A percentile compares a stretch with the other conserved stretches of the same genome.
Conservation (phyloP, 345 rosid genomes). For the Citrus maxima region DNA sequence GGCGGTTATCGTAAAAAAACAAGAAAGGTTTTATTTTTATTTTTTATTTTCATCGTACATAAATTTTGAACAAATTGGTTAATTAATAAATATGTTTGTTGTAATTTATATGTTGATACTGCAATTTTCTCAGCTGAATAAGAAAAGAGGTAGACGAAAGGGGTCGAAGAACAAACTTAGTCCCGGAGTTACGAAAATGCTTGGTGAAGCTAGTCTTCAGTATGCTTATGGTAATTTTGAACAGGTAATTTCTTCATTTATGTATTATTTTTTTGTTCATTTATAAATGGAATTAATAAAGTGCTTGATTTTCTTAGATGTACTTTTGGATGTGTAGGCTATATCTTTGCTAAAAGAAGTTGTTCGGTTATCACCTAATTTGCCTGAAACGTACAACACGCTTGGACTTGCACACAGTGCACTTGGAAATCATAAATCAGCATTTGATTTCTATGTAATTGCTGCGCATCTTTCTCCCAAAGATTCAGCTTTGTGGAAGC, state of each 20-base stretch:
- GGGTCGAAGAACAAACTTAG: constrained; percentile 61
- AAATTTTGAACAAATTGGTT: neutral
- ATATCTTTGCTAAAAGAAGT: constrained; percentile 59
- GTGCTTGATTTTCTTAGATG: neutral
- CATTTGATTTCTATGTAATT: constrained; percentile 60
- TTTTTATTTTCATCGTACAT: neutral
- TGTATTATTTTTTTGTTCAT: neutral
- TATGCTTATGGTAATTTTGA: constrained; percentile 56
- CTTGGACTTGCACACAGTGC: constrained; percentile 63
- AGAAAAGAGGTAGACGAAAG: constrained; percentile 65
- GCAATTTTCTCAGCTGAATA: constrained; percentile 32
- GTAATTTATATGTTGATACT: neutral
- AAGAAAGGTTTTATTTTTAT: constrained; percentile 45
- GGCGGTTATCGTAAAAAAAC: constrained; percentile 50
- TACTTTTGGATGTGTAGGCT: constrained; percentile 45
- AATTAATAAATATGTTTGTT: neutral
- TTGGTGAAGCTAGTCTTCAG: constrained; percentile 70
- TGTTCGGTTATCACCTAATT: constrained; percentile 61
- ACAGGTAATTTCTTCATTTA: constrained; percentile 42
- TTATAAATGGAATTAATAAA: neutral
- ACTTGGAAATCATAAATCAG: constrained; percentile 62
- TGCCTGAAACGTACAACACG: constrained; percentile 66
- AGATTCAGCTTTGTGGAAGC: constrained; percentile 72
- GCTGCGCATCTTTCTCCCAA: constrained; percentile 69
- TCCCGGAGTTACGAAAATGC: constrained; percentile 53